These are phyloP conservation scores for Phragmites australis DNA, from an alignment of 176 grass and related monocot species.

Conservation along the genomic window DNA sequence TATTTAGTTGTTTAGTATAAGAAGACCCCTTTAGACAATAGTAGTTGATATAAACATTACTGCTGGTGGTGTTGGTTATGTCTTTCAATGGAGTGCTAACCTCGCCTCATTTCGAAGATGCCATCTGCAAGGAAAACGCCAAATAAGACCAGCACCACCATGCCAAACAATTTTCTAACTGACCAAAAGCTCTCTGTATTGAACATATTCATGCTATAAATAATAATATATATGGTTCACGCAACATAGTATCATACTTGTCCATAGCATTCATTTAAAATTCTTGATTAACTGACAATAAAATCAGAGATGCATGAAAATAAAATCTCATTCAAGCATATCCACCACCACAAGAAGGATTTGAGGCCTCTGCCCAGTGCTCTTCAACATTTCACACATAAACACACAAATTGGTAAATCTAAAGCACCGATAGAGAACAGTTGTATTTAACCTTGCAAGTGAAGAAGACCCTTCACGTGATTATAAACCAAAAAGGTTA, in stretches of 20 bases:
- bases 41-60: too few species aligned
- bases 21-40: too few species aligned
- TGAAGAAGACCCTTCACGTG: slow-evolving; percentile 62
- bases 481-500: slow-evolving; percentile 80
- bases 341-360: not conserved
- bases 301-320: too few species aligned
- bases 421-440: slow-evolving; percentile 3
- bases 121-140: too few species aligned
- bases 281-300: not conserved
- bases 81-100: too few species aligned
- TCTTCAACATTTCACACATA: not conserved
- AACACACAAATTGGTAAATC: not conserved
- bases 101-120: too few species aligned
- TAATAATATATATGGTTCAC: too few species aligned
- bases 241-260: not conserved
- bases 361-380: not conserved
- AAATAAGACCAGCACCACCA: too few species aligned
- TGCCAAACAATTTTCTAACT: too few species aligned
- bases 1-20: too few species aligned
- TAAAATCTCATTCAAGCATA: not conserved
- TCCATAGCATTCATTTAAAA: not conserved
- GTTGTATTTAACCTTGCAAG: slow-evolving; percentile 46
- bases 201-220: too few species aligned
- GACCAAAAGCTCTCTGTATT: not conserved
- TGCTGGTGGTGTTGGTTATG: too few species aligned